Evolutionary conservation across 2,329 filamentous ascomycete species (phyloP).

Genomic region (Lachnellula subtilissima): DNA sequence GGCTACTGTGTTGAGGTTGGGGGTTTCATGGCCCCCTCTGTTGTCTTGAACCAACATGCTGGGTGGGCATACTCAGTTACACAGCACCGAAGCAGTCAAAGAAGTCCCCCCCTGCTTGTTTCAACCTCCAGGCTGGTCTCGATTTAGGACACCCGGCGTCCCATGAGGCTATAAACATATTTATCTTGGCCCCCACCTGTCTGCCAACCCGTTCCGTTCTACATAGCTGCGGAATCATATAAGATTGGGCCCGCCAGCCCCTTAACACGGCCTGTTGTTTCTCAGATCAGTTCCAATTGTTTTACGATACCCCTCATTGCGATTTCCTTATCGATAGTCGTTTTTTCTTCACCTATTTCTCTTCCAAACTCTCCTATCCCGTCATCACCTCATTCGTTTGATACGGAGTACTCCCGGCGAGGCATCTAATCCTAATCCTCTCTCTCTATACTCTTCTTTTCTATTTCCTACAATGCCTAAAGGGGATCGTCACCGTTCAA

Average conservation of each 20-base stretch:
- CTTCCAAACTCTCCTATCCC: constrained; percentile 12
- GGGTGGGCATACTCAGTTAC: constrained; percentile 6
- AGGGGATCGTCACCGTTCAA: constrained; percentile 17
- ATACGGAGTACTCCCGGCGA: constrained; percentile 25
- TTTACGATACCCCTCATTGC: constrained; percentile 23
- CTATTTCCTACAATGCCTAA: constrained; percentile 24
- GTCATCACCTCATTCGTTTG: constrained; percentile 21
- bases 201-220: constrained; percentile 14
- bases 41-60: constrained; percentile 1
- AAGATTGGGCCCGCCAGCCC: constrained; percentile 23
- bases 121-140: constrained; percentile 15
- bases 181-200: constrained; percentile 17
- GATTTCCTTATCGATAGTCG: constrained; percentile 9
- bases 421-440: constrained; percentile 25
- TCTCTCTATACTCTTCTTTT: constrained; percentile 6
- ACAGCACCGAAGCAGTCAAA: constrained; percentile 5
- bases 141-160: constrained; percentile 24
- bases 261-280: constrained; percentile 17
- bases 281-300: constrained; percentile 19
- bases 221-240: constrained; percentile 20
- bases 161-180: constrained; percentile 24
- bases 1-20: constrained; percentile 9
- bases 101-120: constrained; percentile 10
- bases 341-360: constrained; percentile 12
- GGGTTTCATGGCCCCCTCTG: constrained; percentile 2